A percentile compares a stretch with the other conserved stretches of the same genome.
Conservation (phyloP, 139 green algal genomes). For the Chlorella sp. region DNA sequence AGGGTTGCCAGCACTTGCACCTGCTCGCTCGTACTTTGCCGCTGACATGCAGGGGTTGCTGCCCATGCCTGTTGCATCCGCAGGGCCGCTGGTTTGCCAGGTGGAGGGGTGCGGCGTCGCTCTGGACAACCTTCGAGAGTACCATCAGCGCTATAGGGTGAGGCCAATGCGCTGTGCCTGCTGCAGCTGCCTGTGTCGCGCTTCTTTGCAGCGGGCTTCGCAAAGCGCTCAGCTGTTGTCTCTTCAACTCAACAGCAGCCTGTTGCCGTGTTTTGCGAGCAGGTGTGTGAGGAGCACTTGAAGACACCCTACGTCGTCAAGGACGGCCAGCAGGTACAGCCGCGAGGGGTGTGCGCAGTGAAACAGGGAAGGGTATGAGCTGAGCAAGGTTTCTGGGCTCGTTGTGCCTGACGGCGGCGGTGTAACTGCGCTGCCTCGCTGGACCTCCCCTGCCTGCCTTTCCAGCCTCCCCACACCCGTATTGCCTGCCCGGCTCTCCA, state of each 20-base stretch:
- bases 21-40: neutral
- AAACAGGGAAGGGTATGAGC: too few species aligned
- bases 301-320: conserved; percentile 45
- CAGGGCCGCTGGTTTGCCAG: conserved; percentile 50
- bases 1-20: neutral
- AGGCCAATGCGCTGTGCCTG: neutral
- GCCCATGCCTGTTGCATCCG: neutral
- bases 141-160: conserved; percentile 80
- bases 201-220: neutral
- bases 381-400: too few species aligned
- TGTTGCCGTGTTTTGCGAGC: conserved; percentile 41
- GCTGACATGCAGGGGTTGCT: too few species aligned
- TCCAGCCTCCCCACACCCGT: neutral
- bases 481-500: too few species aligned
- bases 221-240: conserved; percentile 7
- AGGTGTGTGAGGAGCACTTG: conserved; percentile 49
- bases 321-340: conserved; percentile 74
- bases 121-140: conserved; percentile 81
- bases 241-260: too few species aligned
- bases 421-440: too few species aligned
- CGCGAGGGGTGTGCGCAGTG: too few species aligned
- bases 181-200: too few species aligned
- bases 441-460: neutral
- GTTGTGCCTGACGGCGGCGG: too few species aligned
- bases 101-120: conserved; percentile 71